Percentiles rank a stretch among this genome's conserved stretches.
phyloP scores from a whole-genome alignment of 805 yeast species.

The Candida schatavii region DNA sequence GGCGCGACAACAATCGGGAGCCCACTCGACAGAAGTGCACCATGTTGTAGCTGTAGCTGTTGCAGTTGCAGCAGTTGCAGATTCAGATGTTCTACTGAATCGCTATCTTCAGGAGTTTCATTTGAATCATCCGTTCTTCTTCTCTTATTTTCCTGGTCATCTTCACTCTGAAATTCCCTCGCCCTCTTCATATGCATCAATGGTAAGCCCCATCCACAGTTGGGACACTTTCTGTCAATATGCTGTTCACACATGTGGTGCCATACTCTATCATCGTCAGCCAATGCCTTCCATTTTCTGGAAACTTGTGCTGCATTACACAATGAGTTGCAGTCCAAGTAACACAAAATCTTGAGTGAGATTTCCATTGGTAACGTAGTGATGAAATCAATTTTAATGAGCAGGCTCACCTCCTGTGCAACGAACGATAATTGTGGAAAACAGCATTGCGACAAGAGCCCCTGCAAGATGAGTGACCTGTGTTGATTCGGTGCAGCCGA shows the following conservation, averaged over 20 bases:
- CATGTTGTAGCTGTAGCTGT: conserved; percentile 5
- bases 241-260: conserved; percentile 98
- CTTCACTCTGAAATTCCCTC: conserved; percentile 38
- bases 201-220: conserved; percentile 99
- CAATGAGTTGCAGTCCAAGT: conserved; percentile 87
- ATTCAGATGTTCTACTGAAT: conserved; percentile 9
- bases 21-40: conserved; percentile 1
- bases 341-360: conserved; percentile 79
- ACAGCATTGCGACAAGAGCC: conserved; percentile 85
- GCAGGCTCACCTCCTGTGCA: conserved; percentile 70
- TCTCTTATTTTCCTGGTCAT: conserved; percentile 12
- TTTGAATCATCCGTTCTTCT: conserved; percentile 4
- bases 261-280: conserved; percentile 98
- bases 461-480: conserved; percentile 74
- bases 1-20: neutral
- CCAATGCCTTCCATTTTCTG: conserved; percentile 78
- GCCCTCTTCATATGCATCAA: conserved; percentile 83
- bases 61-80: conserved; percentile 7
- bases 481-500: conserved; percentile 69
- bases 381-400: conserved; percentile 87
- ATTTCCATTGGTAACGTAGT: conserved; percentile 83
- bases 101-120: conserved; percentile 8
- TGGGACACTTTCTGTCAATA: conserved; percentile 94
- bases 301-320: conserved; percentile 94
- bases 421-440: conserved; percentile 91